These are phyloP conservation scores for Ambrosia artemisiifolia DNA, from an alignment of 129 eudicot genomes.

Conservation along the genomic window DNA sequence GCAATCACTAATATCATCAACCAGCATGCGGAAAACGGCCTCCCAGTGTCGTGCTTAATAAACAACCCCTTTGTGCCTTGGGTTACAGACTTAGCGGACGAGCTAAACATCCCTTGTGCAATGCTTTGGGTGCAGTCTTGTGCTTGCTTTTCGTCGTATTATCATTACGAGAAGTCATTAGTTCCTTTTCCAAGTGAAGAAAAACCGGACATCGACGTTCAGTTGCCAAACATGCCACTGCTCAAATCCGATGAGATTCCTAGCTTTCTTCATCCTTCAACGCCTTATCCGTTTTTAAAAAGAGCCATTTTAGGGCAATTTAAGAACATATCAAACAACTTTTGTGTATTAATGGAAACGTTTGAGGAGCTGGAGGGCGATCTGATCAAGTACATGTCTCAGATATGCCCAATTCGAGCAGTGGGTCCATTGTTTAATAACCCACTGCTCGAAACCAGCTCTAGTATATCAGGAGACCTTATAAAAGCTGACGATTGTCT, in stretches of 20 bases:
- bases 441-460: conserved; percentile 24
- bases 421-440: conserved; percentile 70
- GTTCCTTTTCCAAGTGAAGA: conserved; percentile 51
- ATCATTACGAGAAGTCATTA: conserved; percentile 35
- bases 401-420: conserved; percentile 41
- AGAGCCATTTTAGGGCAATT: conserved; percentile 47
- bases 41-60: conserved; percentile 59
- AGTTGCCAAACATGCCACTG: conserved; percentile 61
- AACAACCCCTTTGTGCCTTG: conserved; percentile 70
- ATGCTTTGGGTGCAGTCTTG: conserved; percentile 79
- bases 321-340: conserved; percentile 51
- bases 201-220: conserved; percentile 51
- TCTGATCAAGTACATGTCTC: conserved; percentile 41
- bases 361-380: conserved; percentile 65
- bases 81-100: conserved; percentile 62
- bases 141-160: conserved; percentile 64
- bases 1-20: conserved; percentile 30
- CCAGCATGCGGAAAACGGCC: conserved; percentile 34
- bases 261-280: conserved; percentile 52
- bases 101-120: conserved; percentile 53
- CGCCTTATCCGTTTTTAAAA: conserved; percentile 42
- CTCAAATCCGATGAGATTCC: conserved; percentile 75
- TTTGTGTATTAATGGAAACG: conserved; percentile 66
- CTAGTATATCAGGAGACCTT: conserved; percentile 40
- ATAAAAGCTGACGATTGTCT: conserved; percentile 42